These are phyloP conservation scores for Globomyces sp. DNA, from an alignment of 371 early-diverging fungal species.

Conservation along the genomic window DNA sequence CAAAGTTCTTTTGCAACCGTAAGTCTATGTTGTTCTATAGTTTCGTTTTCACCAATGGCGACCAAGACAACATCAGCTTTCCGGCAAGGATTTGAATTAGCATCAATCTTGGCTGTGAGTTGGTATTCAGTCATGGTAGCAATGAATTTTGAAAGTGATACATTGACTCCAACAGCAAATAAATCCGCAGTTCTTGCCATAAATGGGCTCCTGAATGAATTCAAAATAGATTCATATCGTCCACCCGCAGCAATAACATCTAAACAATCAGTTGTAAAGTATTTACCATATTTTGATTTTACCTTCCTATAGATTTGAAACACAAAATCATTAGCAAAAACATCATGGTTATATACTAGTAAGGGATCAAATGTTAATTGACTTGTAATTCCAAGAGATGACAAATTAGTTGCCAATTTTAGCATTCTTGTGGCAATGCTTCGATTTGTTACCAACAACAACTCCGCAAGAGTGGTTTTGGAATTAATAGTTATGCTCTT, in stretches of 20 bases:
- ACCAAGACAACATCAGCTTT: slow-evolving; percentile 31
- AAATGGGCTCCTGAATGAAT: slow-evolving; percentile 57
- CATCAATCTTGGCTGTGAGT: background rate
- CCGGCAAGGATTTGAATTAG: slow-evolving; percentile 13
- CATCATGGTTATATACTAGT: slow-evolving; percentile 70
- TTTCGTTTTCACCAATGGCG: slow-evolving; percentile 30
- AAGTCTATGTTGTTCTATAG: slow-evolving; percentile 33
- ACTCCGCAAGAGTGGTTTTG: slow-evolving; percentile 49
- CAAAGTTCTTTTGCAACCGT: slow-evolving; percentile 42
- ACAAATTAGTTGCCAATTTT: slow-evolving; percentile 48
- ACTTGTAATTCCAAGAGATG: slow-evolving; percentile 62
- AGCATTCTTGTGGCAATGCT: slow-evolving; percentile 39
- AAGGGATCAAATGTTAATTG: slow-evolving; percentile 67
- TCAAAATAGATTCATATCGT: slow-evolving; percentile 74
- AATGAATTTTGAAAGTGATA: slow-evolving; percentile 41
- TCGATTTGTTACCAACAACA: slow-evolving; percentile 10
- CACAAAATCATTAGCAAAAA: slow-evolving; percentile 69
- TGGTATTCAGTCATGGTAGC: background rate
- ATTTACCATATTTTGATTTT: background rate
- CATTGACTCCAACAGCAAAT: slow-evolving; percentile 39
- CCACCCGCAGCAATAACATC: slow-evolving; percentile 85
- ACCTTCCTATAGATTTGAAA: slow-evolving; percentile 68
- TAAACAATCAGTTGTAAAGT: no score
- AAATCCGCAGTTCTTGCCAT: slow-evolving; percentile 23
- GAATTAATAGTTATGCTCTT: background rate